Evolutionary conservation across 345 rosid genomes (phyloP).

Genomic region (Bruguiera gymnorhiza): DNA sequence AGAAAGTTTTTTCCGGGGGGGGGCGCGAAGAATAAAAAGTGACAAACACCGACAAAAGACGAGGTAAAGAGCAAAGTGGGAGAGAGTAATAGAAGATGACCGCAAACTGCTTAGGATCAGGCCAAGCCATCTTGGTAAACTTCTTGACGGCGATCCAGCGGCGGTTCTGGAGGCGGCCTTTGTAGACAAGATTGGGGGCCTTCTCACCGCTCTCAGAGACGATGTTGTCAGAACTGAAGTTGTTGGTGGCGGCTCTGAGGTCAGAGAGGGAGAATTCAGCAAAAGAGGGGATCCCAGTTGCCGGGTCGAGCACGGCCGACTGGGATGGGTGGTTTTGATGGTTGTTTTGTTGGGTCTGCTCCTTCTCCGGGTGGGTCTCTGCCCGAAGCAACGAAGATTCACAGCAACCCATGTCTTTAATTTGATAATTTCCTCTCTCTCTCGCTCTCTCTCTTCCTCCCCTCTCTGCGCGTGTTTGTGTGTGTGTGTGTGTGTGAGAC

Average conservation of each 20-base stretch:
- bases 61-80: background rate
- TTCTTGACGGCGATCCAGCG: constrained; percentile 86
- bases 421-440: too few relatives aligned
- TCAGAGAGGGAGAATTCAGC: constrained; percentile 62
- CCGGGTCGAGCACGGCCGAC: constrained; percentile 29
- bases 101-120: constrained; percentile 72
- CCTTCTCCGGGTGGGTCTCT: constrained; percentile 40
- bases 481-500: too few relatives aligned
- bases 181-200: constrained; percentile 57
- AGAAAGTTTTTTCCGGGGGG: too few relatives aligned
- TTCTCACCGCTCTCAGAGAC: constrained; percentile 73
- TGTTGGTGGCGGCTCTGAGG: constrained; percentile 64
- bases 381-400: constrained; percentile 43
- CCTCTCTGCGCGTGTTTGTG: too few relatives aligned
- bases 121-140: constrained; percentile 80
- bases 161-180: constrained; percentile 62
- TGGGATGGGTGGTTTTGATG: constrained; percentile 31
- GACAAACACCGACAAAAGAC: background rate
- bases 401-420: constrained; percentile 66
- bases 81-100: constrained; percentile 22
- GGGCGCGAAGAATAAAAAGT: background rate
- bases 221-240: constrained; percentile 63
- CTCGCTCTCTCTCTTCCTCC: too few relatives aligned
- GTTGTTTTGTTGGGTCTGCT: constrained; percentile 24
- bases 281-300: constrained; percentile 48